These are phyloP conservation scores for Gamsiella multidivaricata DNA, from an alignment of 192 early-diverging fungal genomes.

Conservation along the genomic window DNA sequence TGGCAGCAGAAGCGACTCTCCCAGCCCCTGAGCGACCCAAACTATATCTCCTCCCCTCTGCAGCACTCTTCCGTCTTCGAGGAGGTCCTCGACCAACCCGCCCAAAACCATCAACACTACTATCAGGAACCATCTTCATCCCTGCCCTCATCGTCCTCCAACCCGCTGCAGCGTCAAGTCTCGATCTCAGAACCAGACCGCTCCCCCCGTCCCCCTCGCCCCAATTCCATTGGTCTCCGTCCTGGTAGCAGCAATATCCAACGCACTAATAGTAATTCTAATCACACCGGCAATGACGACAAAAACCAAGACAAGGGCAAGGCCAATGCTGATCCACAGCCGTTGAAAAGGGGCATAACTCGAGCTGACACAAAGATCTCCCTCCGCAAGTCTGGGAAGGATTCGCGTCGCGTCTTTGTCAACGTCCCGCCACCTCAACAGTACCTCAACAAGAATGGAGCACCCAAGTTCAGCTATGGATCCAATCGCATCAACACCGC, in stretches of 20 bases:
- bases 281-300: slow-evolving; percentile 1
- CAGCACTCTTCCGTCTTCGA: slow-evolving; percentile 21
- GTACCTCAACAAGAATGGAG: slow-evolving; percentile 64
- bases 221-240: neutral
- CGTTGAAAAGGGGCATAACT: slow-evolving; percentile 17
- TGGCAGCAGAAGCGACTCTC: slow-evolving; percentile 42
- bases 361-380: slow-evolving; percentile 59
- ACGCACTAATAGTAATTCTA: neutral
- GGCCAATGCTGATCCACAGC: slow-evolving; percentile 1
- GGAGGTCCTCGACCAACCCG: neutral
- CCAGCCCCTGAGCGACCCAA: slow-evolving; percentile 42
- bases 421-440: slow-evolving; percentile 70
- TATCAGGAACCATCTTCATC: neutral
- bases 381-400: slow-evolving; percentile 55
- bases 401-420: slow-evolving; percentile 68
- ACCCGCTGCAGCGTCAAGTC: slow-evolving; percentile 26
- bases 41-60: slow-evolving; percentile 21
- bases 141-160: neutral
- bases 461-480: slow-evolving; percentile 65
- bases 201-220: no score
- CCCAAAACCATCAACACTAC: neutral
- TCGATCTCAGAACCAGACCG: slow-evolving; percentile 26
- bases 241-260: neutral
- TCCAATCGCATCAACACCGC: slow-evolving; percentile 89
- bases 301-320: slow-evolving; percentile 5